Base-by-base conservation (phyloP, 2,329 filamentous ascomycete genomes). In the Coleophoma cylindrospora region DNA sequence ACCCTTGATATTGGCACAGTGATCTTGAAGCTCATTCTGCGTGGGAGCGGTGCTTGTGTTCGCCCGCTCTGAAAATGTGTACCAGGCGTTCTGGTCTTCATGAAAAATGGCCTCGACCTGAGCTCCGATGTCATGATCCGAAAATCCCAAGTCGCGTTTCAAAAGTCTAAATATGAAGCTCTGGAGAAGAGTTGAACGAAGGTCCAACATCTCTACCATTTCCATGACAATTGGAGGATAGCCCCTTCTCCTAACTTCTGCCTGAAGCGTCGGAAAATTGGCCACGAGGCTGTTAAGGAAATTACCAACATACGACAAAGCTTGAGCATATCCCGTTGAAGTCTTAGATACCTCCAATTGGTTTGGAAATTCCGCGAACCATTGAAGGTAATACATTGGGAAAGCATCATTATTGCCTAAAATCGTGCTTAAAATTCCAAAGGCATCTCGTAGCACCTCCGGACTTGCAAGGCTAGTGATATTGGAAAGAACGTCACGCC, bases 171-270 rank as follows among this genome's bases (percentile, higher is more conserved):
- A 85, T 3, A 81, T 64, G 27, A 81, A 74, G 1, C 63, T 64
- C 56, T 82, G 77, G 7, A 87, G 64, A 1, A 74, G 68, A 0
- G 67, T 61, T 0, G 82, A 86, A 8, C 61, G 62, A 12, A 84
- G 62, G 6, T 63, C 60, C 34, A 86, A 69, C 12, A 64, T 57
- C n/a, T 63, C 60, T 4, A 71, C 62, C 27, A 87, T 65, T 57
- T 86, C 83, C 48, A 73, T 70, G 34, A 79, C 72, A n/a, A 83
- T 65, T 5, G 81, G 76, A 3, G 82, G 82, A 56, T 74, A 78
- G 2, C 64, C 63, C 38, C 73, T 67, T 17, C 43, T 34, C 22
- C 53, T 58, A 55, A 73, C 71, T 19, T 67, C 64, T 4, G 49
- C 61, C 22, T 65, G 64, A 43, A 74, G 66, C 3, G 40, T 6